Conservation (phyloP, 257 asterid genomes). For the Asclepias syriaca region DNA sequence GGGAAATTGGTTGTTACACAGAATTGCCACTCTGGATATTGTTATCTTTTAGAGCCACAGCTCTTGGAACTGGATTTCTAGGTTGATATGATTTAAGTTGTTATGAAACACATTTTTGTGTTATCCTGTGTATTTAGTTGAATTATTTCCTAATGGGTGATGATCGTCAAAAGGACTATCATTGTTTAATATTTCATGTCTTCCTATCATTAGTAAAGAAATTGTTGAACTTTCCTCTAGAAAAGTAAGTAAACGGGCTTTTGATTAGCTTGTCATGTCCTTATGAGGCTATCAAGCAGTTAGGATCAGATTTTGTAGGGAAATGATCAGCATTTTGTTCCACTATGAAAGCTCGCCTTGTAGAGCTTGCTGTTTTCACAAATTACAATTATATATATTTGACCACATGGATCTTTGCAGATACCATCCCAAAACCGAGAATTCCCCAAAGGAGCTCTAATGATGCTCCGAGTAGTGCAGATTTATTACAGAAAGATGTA, state of each 20-base stretch:
- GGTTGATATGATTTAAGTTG: background rate
- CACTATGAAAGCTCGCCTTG: background rate
- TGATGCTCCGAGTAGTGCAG: slow-evolving; percentile 32
- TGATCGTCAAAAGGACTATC: background rate
- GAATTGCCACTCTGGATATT: too few species aligned
- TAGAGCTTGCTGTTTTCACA: background rate
- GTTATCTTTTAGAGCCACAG: background rate
- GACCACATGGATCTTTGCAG: slow-evolving; percentile 13
- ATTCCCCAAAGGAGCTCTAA: slow-evolving; percentile 41
- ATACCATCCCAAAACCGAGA: slow-evolving; percentile 31
- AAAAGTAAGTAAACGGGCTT: background rate
- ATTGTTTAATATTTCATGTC: background rate
- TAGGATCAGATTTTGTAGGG: background rate
- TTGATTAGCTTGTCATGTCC: background rate
- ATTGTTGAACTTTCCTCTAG: background rate
- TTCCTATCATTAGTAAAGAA: background rate
- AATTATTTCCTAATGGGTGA: background rate
- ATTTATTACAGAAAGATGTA: slow-evolving; percentile 46
- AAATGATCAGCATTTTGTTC: background rate
- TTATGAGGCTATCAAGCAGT: background rate
- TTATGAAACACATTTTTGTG: background rate
- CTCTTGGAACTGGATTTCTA: background rate
- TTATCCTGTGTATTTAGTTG: background rate
- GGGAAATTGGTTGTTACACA: background rate
- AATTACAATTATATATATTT: background rate